phyloP scores from a whole-genome alignment of 1,139 yeast species.

The Geotrichum cucujoidarum region DNA sequence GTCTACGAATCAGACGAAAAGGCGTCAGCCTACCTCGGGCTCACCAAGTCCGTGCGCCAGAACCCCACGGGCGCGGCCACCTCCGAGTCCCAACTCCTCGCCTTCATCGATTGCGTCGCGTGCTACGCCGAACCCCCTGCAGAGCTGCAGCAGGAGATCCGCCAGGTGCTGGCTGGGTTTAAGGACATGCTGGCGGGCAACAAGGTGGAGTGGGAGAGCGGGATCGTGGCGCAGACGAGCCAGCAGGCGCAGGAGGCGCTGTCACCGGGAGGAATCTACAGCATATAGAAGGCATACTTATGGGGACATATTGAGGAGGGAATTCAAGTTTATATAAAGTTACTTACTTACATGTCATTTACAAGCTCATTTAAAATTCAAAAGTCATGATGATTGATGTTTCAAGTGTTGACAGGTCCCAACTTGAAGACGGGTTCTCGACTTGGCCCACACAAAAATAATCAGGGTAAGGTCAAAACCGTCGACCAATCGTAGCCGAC shows the following conservation, averaged over 20 bases:
- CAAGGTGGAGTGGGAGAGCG: constrained; percentile 14
- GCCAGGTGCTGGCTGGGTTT: constrained; percentile 37
- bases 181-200: constrained; percentile 28
- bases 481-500: no score
- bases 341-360: no score
- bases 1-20: constrained; percentile 75
- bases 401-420: no score
- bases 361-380: no score
- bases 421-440: no score
- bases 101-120: constrained; percentile 61
- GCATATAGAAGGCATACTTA: no score
- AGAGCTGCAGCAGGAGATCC: constrained; percentile 33
- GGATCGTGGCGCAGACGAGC: neutral
- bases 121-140: constrained; percentile 45
- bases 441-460: no score
- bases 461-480: no score
- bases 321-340: no score
- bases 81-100: constrained; percentile 46
- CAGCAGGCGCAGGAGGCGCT: neutral
- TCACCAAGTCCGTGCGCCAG: constrained; percentile 57
- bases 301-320: no score
- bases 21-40: constrained; percentile 72
- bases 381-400: no score
- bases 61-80: constrained; percentile 63
- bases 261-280: no score